phyloP scores from a whole-genome alignment of 2,329 filamentous ascomycete genomes.

The Exophiala aquamarina region DNA sequence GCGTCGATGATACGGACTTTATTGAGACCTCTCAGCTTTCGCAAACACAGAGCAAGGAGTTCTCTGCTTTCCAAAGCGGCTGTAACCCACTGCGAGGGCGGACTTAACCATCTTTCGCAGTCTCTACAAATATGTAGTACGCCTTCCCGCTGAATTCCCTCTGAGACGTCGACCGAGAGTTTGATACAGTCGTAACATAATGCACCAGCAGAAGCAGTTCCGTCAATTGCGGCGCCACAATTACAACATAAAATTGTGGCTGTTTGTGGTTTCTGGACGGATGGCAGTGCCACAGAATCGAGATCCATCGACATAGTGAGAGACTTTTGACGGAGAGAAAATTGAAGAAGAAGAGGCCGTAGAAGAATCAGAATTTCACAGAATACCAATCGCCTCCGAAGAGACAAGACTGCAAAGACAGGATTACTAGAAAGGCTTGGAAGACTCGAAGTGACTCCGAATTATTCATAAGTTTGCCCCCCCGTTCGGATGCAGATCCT shows the following conservation, averaged over 20 bases:
- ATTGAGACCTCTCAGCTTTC: constrained; percentile 79
- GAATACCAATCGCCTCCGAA: not conserved
- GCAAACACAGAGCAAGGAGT: constrained; percentile 84
- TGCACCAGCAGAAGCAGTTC: constrained; percentile 79
- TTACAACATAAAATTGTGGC: constrained; percentile 92
- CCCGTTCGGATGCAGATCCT: too few species aligned
- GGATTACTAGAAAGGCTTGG: too few species aligned
- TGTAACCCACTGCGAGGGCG: constrained; percentile 81
- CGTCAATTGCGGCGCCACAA: constrained; percentile 93
- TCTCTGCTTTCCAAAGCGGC: constrained; percentile 87
- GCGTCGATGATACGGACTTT: constrained; percentile 95
- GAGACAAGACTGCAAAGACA: too few species aligned
- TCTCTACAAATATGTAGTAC: constrained; percentile 88
- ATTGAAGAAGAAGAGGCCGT: too few species aligned
- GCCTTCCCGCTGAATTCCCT: constrained; percentile 87
- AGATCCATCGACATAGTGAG: constrained; percentile 58
- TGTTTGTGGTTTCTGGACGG: constrained; percentile 30
- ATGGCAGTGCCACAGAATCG: constrained; percentile 51
- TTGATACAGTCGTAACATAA: constrained; percentile 97
- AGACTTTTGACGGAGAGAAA: not conserved
- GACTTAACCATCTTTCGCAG: constrained; percentile 90
- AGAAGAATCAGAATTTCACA: too few species aligned
- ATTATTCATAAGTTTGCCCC: too few species aligned
- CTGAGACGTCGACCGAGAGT: constrained; percentile 87
- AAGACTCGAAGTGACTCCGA: too few species aligned